Conservation (phyloP, 305 asterid genomes). For the Ilex paraguariensis region DNA sequence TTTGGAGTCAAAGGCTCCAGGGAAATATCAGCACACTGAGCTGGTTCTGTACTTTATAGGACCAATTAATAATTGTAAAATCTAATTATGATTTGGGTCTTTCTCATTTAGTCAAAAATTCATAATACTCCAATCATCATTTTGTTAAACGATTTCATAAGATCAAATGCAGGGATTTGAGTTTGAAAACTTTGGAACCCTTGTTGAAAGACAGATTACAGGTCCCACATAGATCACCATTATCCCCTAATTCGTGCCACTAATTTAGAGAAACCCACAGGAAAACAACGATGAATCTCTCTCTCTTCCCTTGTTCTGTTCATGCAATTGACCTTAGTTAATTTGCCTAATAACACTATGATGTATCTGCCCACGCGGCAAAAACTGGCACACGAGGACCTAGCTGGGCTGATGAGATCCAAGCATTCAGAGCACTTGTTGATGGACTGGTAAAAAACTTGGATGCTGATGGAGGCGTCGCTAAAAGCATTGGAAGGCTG, state of each 20-base stretch:
- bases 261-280: not conserved
- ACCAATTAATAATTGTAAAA: constrained; percentile 4
- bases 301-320: not conserved
- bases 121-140: constrained; percentile 7
- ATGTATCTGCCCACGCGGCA: constrained; percentile 81
- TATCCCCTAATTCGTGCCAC: not conserved
- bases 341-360: constrained; percentile 15
- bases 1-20: constrained; percentile 20
- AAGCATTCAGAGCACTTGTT: constrained; percentile 24
- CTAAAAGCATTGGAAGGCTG: constrained; percentile 32
- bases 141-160: constrained; percentile 1
- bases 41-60: constrained; percentile 22
- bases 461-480: constrained; percentile 32
- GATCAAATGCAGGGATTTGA: not conserved
- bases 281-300: not conserved
- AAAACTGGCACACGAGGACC: constrained; percentile 73
- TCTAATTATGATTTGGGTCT: constrained; percentile 13
- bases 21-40: constrained; percentile 14
- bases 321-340: not conserved
- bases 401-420: constrained; percentile 56
- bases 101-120: constrained; percentile 12
- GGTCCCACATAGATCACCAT: constrained; percentile 5
- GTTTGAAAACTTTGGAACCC: constrained; percentile 1
- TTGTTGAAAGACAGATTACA: constrained; percentile 1
- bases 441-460: constrained; percentile 36